Percentiles rank a stretch among this genome's conserved stretches.
Conservation (phyloP, 352 stramenopile genomes). For the Globisporangium canariense region DNA sequence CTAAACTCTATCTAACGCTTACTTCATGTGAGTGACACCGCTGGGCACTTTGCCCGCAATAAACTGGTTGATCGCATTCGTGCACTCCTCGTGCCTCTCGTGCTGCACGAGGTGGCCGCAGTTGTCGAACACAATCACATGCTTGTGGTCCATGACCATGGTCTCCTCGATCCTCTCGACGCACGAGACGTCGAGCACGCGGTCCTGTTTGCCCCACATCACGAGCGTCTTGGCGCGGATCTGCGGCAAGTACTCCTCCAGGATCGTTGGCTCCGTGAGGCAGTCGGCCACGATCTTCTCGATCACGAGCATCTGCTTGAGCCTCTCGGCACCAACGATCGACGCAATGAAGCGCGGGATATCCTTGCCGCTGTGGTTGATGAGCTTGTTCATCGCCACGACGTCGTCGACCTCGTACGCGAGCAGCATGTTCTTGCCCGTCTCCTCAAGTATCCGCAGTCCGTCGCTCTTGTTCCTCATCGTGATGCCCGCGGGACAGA, state of each 20-base stretch:
- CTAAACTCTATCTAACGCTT: not conserved
- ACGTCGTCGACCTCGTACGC: conserved; percentile 55
- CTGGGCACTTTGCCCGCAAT: conserved; percentile 22
- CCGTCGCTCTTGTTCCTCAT: conserved; percentile 66
- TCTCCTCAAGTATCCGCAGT: conserved; percentile 53
- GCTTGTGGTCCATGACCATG: conserved; percentile 29
- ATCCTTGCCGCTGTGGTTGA: conserved; percentile 29
- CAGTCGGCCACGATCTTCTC: conserved; percentile 61
- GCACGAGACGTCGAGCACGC: conserved; percentile 65
- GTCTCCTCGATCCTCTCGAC: conserved; percentile 59
- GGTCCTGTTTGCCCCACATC: conserved; percentile 73
- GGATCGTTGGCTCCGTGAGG: conserved; percentile 44
- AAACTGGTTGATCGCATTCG: conserved; percentile 63
- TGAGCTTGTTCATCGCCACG: conserved; percentile 44
- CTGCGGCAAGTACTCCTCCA: conserved; percentile 55
- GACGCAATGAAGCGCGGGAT: conserved; percentile 36
- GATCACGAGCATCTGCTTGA: conserved; percentile 46
- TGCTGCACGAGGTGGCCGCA: conserved; percentile 73
- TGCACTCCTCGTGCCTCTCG: conserved; percentile 53
- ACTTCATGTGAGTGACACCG: not conserved
- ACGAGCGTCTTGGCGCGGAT: conserved; percentile 59
- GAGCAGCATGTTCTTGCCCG: conserved; percentile 63
- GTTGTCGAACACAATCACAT: conserved; percentile 51
- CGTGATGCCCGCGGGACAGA: conserved; percentile 67
- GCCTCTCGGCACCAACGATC: conserved; percentile 36